Base-by-base conservation (phyloP, 495 filamentous ascomycete genomes). In the Daldinia concentrica region DNA sequence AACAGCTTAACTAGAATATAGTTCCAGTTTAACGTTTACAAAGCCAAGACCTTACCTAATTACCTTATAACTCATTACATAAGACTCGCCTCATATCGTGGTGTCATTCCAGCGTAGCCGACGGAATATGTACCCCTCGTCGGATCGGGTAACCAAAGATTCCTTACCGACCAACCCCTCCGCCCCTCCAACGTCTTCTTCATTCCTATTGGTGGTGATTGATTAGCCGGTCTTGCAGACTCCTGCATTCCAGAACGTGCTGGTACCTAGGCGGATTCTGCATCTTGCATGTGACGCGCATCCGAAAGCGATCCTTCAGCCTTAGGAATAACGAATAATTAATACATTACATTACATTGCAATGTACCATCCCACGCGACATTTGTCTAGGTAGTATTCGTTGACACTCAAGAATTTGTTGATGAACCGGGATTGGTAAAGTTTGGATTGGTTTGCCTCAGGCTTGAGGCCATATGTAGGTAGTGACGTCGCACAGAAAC, bases 281-380 rank as follows among this genome's bases (percentile, higher is more conserved):
- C 54, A 67, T 51, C 29, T 72, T 72, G 69, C 69, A 72, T 64
- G 64, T 72, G 64, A 68, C 56, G 61, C 30, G 64, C 32, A 9
- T 26, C 19, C 30, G 55, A 34, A 37, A 57, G 24, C 15, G 11
- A 73, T 73, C 70, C 70, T 73, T 73, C 70, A 68, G 70, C 70
- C 70, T 65, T 73, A 68, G 48, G 39, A 41, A 7, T 17, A 43
- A 51, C 64, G 56, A 72, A 72, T 72, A 41, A 64, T 68, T 22
- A 57, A 34, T 34, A 55, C 41, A 22, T 45, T 43, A 48, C 17
- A 9, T 11, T 48, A 22, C 39, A 19, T 45, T 17, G 0, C 3
- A 22, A 48, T 48, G 43, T 24, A 24, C 8, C 43, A 48, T 48
- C 17, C 43, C 43, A 48, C 43, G 43, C 43, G 43, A 48, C 43